Conservation (phyloP, 345 rosid species). For the Eucalyptus cloeziana region DNA sequence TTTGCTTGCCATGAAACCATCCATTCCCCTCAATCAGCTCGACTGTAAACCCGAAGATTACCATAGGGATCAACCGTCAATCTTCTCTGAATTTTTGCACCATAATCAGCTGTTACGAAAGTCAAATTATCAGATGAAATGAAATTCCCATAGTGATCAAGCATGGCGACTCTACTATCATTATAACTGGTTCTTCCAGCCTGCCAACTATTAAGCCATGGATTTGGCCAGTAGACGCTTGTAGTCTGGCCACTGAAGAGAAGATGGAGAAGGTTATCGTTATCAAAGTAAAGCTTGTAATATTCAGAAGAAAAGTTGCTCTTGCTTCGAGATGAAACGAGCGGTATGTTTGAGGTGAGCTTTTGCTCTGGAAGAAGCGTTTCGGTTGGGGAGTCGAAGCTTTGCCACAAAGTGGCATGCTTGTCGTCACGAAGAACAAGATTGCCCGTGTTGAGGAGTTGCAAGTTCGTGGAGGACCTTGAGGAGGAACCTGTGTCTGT, state of each 20-base stretch:
- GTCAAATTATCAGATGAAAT: neutral
- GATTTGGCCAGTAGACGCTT: constrained; percentile 16
- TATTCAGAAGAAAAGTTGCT: constrained; percentile 16
- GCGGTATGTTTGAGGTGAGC: constrained; percentile 1
- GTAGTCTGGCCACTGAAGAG: neutral
- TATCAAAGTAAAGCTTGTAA: constrained; percentile 12
- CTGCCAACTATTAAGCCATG: neutral
- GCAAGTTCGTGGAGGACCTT: neutral
- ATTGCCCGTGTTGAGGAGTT: constrained; percentile 8
- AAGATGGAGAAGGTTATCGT: constrained; percentile 16
- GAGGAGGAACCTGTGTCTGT: neutral
- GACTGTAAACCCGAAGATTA: neutral
- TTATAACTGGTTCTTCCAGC: constrained; percentile 11
- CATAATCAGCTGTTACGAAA: neutral
- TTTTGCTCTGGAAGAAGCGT: constrained; percentile 25
- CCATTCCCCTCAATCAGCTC: neutral
- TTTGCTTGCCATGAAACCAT: constrained; percentile 1
- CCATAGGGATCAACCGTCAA: neutral
- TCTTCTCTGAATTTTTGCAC: neutral
- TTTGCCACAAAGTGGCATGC: constrained; percentile 5
- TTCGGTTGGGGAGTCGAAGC: constrained; percentile 21
- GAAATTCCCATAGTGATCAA: neutral
- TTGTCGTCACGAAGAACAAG: neutral
- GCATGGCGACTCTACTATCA: neutral
- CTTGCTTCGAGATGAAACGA: constrained; percentile 13